A percentile compares a stretch with the other conserved stretches of the same genome.
phyloP scores from a whole-genome alignment of 2,329 filamentous ascomycete species.

The Chaetomium globosum region DNA sequence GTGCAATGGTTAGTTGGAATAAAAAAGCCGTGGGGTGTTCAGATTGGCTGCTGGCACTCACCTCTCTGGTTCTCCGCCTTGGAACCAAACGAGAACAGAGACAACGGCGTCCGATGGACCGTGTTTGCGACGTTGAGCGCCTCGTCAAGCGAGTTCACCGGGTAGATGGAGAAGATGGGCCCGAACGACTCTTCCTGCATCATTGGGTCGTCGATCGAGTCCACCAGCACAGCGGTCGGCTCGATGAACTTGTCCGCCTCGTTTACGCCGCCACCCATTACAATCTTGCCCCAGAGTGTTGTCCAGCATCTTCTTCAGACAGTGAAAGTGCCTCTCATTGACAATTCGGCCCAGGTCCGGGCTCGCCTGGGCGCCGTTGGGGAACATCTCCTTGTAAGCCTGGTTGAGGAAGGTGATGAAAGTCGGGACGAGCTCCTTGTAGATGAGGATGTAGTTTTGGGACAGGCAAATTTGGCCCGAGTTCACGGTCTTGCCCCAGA shows the following conservation, averaged over 20 bases:
- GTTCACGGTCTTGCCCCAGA: constrained; percentile 87
- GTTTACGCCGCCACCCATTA: constrained; percentile 84
- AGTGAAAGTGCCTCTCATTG: constrained; percentile 75
- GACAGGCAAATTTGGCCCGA: constrained; percentile 90
- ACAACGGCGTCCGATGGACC: constrained; percentile 80
- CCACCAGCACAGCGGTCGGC: constrained; percentile 86
- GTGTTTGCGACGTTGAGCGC: constrained; percentile 80
- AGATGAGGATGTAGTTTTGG: constrained; percentile 88
- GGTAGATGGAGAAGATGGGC: constrained; percentile 82
- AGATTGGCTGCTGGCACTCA: constrained; percentile 45
- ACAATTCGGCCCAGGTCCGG: constrained; percentile 79
- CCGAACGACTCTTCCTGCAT: constrained; percentile 87
- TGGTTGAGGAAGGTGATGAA: constrained; percentile 76
- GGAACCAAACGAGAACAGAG: constrained; percentile 81
- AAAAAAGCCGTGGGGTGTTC: not conserved
- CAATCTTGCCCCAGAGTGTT: constrained; percentile 77
- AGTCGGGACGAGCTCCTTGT: constrained; percentile 68
- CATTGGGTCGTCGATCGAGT: constrained; percentile 73
- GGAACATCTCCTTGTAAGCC: constrained; percentile 77
- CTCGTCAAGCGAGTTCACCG: constrained; percentile 78
- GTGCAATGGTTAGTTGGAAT: not conserved
- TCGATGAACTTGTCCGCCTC: constrained; percentile 81
- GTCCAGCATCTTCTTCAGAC: constrained; percentile 91
- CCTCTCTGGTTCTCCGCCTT: constrained; percentile 75
- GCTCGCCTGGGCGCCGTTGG: constrained; percentile 75